Evolutionary conservation across 1,284 basidiomycete genomes (phyloP), one percentile per base, ranked within the genome.

Genomic region (Apiotrichum siamense): DNA sequence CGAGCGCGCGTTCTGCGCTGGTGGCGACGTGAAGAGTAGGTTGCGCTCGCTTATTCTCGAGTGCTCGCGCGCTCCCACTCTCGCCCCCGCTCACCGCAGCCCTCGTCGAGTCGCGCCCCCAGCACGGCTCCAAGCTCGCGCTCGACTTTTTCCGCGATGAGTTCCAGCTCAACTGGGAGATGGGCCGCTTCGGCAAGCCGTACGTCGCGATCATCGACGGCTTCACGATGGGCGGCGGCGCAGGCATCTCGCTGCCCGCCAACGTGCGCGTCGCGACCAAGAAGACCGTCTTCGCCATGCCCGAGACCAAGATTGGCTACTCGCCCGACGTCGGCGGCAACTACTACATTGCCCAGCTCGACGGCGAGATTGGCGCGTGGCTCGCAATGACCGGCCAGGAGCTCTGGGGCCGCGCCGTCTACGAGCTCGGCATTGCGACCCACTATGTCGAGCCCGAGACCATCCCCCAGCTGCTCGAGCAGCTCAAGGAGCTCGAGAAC

Each of bases 211-310:
- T 98, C 55, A 83, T 97, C 75, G 89, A 97, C 67, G 93, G 93
- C 20, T 81, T 87, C 53, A 92, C 90, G 13, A 88, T 97, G 87
- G 96, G 96, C 36, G 96, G 96, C 51, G 96, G 96, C 44, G 88
- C 89, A 29, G 96, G 96, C 42, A 81, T 98, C 47, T 81, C 84
- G 27, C 83, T 87, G n/a, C 83, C 88, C 57, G 93, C 92, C 4
- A 82, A 85, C 0, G 91, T 98, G 75, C 81, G 96, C 56, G 81
- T 99, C 52, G 93, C 93, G 4, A 97, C 96, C 4, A 91, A 97
- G 72, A 87, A 87, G 39, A 97, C 94, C 0, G 58, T 81, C 1
- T 88, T 93, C 68, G 87, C 92, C n/a, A 98, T 98, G 94, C 96
- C 96, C 31, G 92, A 97, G 76, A 88, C 88, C 21, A 90, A 88